These are phyloP conservation scores for Claviceps sorghi DNA, from an alignment of 2,329 filamentous ascomycete species.

Conservation along the genomic window DNA sequence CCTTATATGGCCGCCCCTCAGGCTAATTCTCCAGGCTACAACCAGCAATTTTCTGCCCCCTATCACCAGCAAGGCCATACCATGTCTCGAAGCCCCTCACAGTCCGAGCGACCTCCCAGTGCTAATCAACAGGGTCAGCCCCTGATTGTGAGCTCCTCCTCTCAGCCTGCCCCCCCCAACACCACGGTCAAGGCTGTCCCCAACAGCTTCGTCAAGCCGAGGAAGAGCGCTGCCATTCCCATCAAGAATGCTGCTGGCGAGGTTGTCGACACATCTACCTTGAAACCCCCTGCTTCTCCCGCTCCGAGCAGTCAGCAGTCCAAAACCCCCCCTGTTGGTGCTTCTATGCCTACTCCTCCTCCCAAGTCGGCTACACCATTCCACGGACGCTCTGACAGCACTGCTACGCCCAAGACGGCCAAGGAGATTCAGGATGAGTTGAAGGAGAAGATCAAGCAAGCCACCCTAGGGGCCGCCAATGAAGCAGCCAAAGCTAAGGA, in stretches of 20 bases:
- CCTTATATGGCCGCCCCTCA: conserved; percentile 34
- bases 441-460: conserved; percentile 60
- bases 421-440: conserved; percentile 77
- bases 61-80: conserved; percentile 40
- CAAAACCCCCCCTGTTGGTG: conserved; percentile 55
- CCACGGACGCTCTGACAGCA: conserved; percentile 59
- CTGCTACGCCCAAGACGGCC: conserved; percentile 50
- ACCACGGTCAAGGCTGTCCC: conserved; percentile 37
- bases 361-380: conserved; percentile 57
- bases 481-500: conserved; percentile 16
- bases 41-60: conserved; percentile 28
- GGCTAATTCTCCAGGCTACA: conserved; percentile 35
- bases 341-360: conserved; percentile 65
- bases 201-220: conserved; percentile 34
- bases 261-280: conserved; percentile 51
- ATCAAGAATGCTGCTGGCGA: conserved; percentile 79
- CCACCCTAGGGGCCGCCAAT: conserved; percentile 24
- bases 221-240: conserved; percentile 60
- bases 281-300: conserved; percentile 44
- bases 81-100: conserved; percentile 77
- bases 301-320: conserved; percentile 38
- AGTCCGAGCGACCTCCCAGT: conserved; percentile 55
- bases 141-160: conserved; percentile 45
- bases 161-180: conserved; percentile 44
- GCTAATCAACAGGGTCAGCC: conserved; percentile 46